These are phyloP conservation scores for Atkinsonella texensis DNA, from an alignment of 2,329 filamentous ascomycete genomes.

Conservation along the genomic window DNA sequence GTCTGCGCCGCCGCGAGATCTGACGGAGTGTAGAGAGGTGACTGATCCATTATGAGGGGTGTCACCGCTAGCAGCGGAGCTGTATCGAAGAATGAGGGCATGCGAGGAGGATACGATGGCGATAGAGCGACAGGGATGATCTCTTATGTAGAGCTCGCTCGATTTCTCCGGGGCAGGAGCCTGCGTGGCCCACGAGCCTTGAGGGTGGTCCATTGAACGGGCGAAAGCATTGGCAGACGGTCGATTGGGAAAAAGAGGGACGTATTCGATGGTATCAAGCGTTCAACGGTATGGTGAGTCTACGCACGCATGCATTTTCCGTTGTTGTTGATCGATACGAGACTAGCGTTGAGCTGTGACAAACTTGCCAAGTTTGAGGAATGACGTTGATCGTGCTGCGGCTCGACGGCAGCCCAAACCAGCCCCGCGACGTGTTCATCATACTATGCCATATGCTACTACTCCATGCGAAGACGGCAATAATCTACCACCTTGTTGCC, in stretches of 20 bases:
- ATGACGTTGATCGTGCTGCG: constrained; percentile 4
- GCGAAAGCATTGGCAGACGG: constrained; percentile 6
- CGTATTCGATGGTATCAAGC: background rate
- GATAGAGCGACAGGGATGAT: constrained; percentile 77
- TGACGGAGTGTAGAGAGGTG: constrained; percentile 36
- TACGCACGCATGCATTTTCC: background rate
- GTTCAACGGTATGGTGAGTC: background rate
- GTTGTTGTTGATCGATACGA: background rate
- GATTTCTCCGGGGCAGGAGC: constrained; percentile 44
- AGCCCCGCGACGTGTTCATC: background rate
- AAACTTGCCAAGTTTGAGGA: background rate
- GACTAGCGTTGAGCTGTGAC: background rate
- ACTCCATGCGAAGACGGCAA: too few relatives aligned
- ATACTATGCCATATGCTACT: background rate
- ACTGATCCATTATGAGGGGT: constrained; percentile 45
- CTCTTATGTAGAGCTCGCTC: constrained; percentile 72
- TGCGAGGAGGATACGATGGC: constrained; percentile 71
- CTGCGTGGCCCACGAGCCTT: constrained; percentile 32
- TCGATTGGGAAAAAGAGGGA: constrained; percentile 6
- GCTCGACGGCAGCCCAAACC: background rate
- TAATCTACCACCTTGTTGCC: too few relatives aligned
- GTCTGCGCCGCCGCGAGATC: constrained; percentile 31
- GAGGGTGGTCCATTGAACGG: constrained; percentile 34
- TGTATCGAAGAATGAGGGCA: constrained; percentile 76
- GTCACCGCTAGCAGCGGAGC: constrained; percentile 46